A percentile compares a stretch with the other conserved stretches of the same genome.
Conservation (phyloP, 169 alveolate genomes). For the Plasmodium sp. region DNA sequence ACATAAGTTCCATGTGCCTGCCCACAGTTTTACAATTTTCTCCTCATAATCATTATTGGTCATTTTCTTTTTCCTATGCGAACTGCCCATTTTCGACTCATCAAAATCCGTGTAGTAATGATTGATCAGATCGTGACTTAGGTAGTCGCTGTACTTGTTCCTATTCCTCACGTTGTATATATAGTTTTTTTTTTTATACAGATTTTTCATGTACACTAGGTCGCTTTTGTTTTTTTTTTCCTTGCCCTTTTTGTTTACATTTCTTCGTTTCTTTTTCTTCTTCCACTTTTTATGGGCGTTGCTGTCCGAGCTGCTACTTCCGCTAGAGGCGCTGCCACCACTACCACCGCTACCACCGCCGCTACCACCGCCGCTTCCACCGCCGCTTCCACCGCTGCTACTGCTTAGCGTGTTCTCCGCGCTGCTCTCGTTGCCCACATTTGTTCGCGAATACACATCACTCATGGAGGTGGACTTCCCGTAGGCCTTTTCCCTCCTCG, state of each 20-base stretch:
- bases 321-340: neutral
- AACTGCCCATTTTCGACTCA: constrained; percentile 1
- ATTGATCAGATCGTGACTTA: constrained; percentile 39
- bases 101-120: constrained; percentile 37
- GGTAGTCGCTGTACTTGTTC: constrained; percentile 16
- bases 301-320: neutral
- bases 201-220: constrained; percentile 20
- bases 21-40: constrained; percentile 78
- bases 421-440: neutral
- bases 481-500: neutral
- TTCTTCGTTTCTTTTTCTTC: neutral
- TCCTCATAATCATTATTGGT: constrained; percentile 54
- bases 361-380: neutral
- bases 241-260: constrained; percentile 2
- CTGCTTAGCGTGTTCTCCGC: neutral
- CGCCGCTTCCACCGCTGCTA: neutral
- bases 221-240: constrained; percentile 26
- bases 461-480: neutral
- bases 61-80: constrained; percentile 27
- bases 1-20: constrained; percentile 85
- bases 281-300: neutral
- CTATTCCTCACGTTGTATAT: neutral
- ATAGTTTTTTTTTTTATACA: constrained; percentile 24
- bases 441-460: neutral
- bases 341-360: neutral